Percentiles rank a stretch among this genome's conserved stretches.
phyloP scores from a whole-genome alignment of 257 asterid species.

The Nicotiana knightiana region DNA sequence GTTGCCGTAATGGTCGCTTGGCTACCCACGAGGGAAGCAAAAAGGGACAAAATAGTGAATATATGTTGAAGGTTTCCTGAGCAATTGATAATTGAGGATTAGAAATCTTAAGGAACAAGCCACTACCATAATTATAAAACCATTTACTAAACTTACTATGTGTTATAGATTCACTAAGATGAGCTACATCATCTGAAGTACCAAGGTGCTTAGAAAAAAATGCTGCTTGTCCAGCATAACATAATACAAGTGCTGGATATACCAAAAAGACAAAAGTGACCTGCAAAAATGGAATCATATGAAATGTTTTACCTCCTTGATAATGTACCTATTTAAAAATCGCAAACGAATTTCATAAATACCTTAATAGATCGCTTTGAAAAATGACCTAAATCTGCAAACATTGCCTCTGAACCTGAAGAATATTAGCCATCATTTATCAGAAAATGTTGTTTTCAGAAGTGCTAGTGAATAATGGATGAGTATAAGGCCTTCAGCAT shows the following conservation, averaged over 20 bases:
- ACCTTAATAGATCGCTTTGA: conserved; percentile 89
- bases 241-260: conserved; percentile 73
- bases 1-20: conserved; percentile 96
- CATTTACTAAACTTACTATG: conserved; percentile 41
- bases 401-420: conserved; percentile 90
- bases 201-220: conserved; percentile 41
- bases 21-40: conserved; percentile 96
- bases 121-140: background rate
- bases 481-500: background rate
- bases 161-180: conserved; percentile 85
- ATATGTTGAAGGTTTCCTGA: conserved; percentile 68
- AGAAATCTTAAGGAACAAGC: background rate
- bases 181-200: conserved; percentile 37
- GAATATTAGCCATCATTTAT: background rate
- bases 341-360: background rate
- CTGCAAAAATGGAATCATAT: conserved; percentile 33
- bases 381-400: conserved; percentile 89
- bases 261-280: conserved; percentile 63
- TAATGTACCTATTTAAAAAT: background rate
- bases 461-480: background rate
- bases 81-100: conserved; percentile 19
- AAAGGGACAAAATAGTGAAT: conserved; percentile 65
- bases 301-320: background rate
- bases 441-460: background rate
- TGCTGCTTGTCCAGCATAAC: conserved; percentile 96